phyloP scores from a whole-genome alignment of 495 filamentous ascomycete species.

The Penicillium ochrochloron region DNA sequence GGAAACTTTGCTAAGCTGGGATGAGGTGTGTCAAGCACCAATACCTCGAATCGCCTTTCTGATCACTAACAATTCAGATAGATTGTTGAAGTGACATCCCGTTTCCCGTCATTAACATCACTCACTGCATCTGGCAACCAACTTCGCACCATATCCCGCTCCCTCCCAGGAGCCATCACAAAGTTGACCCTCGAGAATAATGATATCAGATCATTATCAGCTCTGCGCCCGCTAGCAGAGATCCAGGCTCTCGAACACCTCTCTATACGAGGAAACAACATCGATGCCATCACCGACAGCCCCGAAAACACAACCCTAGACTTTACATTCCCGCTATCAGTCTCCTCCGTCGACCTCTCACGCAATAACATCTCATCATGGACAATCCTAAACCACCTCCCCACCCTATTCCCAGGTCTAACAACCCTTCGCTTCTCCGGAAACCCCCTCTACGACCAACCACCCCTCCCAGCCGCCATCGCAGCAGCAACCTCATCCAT shows the following conservation, averaged over 20 bases:
- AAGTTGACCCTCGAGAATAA: conserved; percentile 78
- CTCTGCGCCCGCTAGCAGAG: conserved; percentile 58
- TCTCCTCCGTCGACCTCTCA: conserved; percentile 75
- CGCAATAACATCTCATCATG: conserved; percentile 76
- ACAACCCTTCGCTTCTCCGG: conserved; percentile 73
- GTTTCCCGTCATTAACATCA: conserved; percentile 64
- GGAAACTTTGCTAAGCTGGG: conserved; percentile 73
- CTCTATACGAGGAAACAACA: conserved; percentile 51
- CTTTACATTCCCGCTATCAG: conserved; percentile 46
- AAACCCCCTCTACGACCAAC: conserved; percentile 77
- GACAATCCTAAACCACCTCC: conserved; percentile 69
- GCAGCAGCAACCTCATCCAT: conserved; percentile 30
- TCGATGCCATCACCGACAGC: conserved; percentile 34
- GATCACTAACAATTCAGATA: conserved; percentile 26
- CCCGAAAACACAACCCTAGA: conserved; percentile 24
- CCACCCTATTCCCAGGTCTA: conserved; percentile 66
- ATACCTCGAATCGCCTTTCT: not conserved
- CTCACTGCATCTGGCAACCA: conserved; percentile 63
- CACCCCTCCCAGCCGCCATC: conserved; percentile 46
- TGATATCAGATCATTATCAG: conserved; percentile 61
- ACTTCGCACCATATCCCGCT: conserved; percentile 38
- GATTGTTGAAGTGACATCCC: conserved; percentile 43
- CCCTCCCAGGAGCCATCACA: conserved; percentile 53
- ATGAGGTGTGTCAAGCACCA: conserved; percentile 57
- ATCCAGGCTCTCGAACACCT: conserved; percentile 62